These are phyloP conservation scores for Phlyctochytrium planicorne DNA, from an alignment of 192 early-diverging fungal genomes.

Conservation along the genomic window DNA sequence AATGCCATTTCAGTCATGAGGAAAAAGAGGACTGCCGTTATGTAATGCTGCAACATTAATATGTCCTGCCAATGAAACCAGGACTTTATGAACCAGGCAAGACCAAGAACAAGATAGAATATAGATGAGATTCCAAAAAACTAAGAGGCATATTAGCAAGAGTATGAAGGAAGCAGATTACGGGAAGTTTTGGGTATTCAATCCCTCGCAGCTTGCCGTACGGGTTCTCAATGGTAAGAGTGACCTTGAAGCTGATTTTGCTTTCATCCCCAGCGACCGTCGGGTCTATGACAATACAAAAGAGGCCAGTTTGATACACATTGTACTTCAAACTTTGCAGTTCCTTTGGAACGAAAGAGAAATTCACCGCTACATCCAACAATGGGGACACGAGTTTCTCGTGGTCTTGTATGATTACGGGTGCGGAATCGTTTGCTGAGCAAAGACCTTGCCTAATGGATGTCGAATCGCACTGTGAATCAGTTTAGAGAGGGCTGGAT, in stretches of 20 bases:
- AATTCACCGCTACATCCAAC: slow-evolving; percentile 26
- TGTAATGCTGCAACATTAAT: slow-evolving; percentile 88
- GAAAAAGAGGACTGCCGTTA: slow-evolving; percentile 80
- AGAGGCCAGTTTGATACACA: slow-evolving; percentile 78
- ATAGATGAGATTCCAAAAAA: slow-evolving; percentile 77
- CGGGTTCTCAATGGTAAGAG: slow-evolving; percentile 69
- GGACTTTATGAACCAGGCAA: slow-evolving; percentile 75
- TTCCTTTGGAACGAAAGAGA: slow-evolving; percentile 6
- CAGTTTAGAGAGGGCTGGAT: slow-evolving; percentile 8
- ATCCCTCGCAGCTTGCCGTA: slow-evolving; percentile 81
- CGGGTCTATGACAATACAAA: slow-evolving; percentile 67
- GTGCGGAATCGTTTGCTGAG: slow-evolving; percentile 25
- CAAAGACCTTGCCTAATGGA: slow-evolving; percentile 20
- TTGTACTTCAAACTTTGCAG: slow-evolving; percentile 51
- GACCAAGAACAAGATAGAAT: slow-evolving; percentile 71
- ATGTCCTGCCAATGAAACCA: slow-evolving; percentile 86
- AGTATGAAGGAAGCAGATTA: slow-evolving; percentile 25
- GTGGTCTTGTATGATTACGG: slow-evolving; percentile 29
- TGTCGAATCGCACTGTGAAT: slow-evolving; percentile 2
- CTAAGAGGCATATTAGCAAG: slow-evolving; percentile 35
- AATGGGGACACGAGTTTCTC: slow-evolving; percentile 21
- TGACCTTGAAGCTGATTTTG: slow-evolving; percentile 37
- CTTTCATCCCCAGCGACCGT: slow-evolving; percentile 27
- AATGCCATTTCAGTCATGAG: slow-evolving; percentile 89
- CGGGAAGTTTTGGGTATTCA: slow-evolving; percentile 86